These are phyloP conservation scores for Carex pumila DNA, from an alignment of 176 grass and related monocot genomes.

Conservation along the genomic window DNA sequence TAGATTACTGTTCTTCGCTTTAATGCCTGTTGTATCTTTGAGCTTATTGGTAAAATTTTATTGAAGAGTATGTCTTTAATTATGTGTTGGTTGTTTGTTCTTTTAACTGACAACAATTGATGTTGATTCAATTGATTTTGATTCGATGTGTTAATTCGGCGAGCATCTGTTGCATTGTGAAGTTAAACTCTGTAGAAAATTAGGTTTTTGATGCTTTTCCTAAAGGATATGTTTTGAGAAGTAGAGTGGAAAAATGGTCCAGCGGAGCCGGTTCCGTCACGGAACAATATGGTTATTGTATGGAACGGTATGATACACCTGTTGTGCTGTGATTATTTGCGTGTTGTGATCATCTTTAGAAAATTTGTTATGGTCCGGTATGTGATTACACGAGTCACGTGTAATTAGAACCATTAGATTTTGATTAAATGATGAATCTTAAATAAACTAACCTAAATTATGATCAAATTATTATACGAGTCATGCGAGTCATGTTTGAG, in stretches of 20 bases:
- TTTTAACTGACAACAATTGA: neutral
- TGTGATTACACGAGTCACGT: no score
- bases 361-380: no score
- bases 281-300: no score
- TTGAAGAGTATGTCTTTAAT: neutral
- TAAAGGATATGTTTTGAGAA: neutral
- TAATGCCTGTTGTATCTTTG: conserved; percentile 12
- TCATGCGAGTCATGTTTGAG: no score
- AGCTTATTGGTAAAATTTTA: neutral
- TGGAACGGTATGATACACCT: no score
- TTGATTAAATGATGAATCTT: no score
- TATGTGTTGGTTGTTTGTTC: neutral
- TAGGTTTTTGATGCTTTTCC: neutral
- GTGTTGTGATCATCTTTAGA: no score
- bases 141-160: neutral
- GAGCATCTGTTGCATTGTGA: neutral
- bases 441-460: no score
- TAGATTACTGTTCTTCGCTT: neutral
- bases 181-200: neutral
- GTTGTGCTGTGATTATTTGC: no score
- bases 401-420: no score
- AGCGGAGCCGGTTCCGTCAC: no score
- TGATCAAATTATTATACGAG: no score
- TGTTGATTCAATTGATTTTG: neutral
- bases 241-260: neutral